phyloP scores from a whole-genome alignment of 2,329 filamentous ascomycete species.

The Conoideocrella luteorostrata region DNA sequence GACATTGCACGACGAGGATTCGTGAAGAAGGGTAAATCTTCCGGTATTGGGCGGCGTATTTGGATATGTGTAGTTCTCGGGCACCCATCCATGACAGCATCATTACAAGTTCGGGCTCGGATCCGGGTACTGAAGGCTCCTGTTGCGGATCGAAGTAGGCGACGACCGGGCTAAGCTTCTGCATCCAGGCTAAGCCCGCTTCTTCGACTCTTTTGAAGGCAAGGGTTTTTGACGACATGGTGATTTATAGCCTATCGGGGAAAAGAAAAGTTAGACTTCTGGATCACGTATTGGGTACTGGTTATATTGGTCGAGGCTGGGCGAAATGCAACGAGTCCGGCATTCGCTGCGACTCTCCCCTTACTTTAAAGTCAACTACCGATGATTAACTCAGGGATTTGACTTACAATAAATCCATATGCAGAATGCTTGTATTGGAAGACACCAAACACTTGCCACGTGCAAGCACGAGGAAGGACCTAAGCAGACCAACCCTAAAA shows the following conservation, averaged over 20 bases:
- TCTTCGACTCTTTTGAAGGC: slow-evolving; percentile 2
- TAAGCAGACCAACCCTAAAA: not conserved
- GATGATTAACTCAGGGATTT: too few species aligned
- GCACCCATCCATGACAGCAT: slow-evolving; percentile 47
- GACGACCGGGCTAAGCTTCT: slow-evolving; percentile 29
- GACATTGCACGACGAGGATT: slow-evolving; percentile 41
- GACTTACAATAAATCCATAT: too few species aligned
- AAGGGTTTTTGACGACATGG: not conserved
- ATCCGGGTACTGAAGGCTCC: not conserved
- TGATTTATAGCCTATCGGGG: too few species aligned
- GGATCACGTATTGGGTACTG: too few species aligned
- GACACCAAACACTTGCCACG: not conserved
- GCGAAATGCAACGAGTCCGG: too few species aligned
- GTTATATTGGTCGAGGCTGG: too few species aligned
- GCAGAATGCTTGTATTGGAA: too few species aligned
- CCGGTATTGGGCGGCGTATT: slow-evolving; percentile 43
- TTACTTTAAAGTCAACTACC: too few species aligned
- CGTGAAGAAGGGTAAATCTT: slow-evolving; percentile 35
- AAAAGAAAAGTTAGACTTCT: too few species aligned
- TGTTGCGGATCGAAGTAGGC: slow-evolving; percentile 27
- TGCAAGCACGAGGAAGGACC: not conserved
- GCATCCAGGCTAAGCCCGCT: slow-evolving; percentile 28
- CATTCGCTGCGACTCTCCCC: too few species aligned
- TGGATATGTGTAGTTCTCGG: slow-evolving; percentile 41
- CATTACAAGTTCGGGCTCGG: slow-evolving; percentile 39